phyloP scores from a whole-genome alignment of 2,329 filamentous ascomycete species.

The Pseudopyrenochaeta lycopersici region DNA sequence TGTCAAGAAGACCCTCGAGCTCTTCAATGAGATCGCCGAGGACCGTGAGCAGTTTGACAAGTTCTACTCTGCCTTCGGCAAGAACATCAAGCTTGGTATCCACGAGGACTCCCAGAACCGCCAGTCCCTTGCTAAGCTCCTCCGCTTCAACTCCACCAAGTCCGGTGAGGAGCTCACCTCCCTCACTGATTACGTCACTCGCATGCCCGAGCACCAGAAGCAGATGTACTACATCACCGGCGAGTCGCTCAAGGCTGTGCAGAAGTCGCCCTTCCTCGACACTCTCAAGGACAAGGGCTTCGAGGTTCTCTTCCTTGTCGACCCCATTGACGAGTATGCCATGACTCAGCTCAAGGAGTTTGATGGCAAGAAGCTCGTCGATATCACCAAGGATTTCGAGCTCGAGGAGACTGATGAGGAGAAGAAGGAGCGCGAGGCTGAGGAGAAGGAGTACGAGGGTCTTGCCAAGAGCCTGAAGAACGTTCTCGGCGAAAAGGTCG shows the following conservation, averaged over 20 bases:
- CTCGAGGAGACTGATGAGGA: constrained; percentile 99
- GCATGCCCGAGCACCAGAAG: constrained; percentile 99
- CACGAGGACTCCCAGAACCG: constrained; percentile 99
- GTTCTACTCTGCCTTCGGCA: constrained; percentile 99
- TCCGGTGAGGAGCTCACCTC: constrained; percentile 96
- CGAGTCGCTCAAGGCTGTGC: constrained; percentile 97
- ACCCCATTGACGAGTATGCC: constrained; percentile 99
- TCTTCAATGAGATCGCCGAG: constrained; percentile 98
- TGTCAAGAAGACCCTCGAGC: constrained; percentile 99
- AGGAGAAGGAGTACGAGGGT: constrained; percentile 98
- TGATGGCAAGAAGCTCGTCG: constrained; percentile 99
- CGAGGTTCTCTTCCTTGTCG: constrained; percentile 98
- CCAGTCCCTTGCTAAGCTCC: constrained; percentile 89
- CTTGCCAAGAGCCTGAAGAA: constrained; percentile 99
- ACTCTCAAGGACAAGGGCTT: constrained; percentile 99
- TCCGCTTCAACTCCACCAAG: constrained; percentile 99
- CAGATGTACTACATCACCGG: constrained; percentile 99
- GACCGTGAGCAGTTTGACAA: constrained; percentile 99
- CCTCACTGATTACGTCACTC: constrained; percentile 95
- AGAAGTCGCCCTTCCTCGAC: constrained; percentile 98
- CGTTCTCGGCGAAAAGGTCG: constrained; percentile 97
- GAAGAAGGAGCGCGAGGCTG: constrained; percentile 92
- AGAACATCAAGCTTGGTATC: constrained; percentile 99
- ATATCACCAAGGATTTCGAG: constrained; percentile 99
- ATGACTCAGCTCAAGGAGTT: constrained; percentile 99